Evolutionary conservation across 441 rosid species (phyloP), one percentile per base, ranked within the genome.

Genomic region (Erodium moschatum): DNA sequence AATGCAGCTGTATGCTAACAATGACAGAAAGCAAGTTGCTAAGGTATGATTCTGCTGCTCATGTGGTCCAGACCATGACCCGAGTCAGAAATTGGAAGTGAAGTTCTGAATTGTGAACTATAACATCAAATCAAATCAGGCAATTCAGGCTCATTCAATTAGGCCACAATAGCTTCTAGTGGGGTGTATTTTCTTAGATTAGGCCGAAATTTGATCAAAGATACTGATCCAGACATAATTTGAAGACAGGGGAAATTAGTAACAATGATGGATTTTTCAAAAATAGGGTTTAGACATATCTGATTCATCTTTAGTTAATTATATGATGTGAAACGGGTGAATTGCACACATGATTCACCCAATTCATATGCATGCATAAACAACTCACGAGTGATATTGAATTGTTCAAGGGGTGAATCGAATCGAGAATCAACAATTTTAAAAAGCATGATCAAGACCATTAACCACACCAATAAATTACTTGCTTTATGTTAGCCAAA

Each of bases 1-100:
- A 52, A 15, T 52, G 60, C 60, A 52, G n/a, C 60, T n/a, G 8
- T 52, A 52, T n/a, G 60, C 60, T 52, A 52, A 7, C 20, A 52
- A 16, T 5, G 19, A n/a, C 19, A 52, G 60, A 52, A 52, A 52
- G 19, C 60, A 52, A 52, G 19, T 52, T 16, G 19, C 8, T 16
- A 52, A n/a, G 60, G 60, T 6, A 16, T 52, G 20, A 16, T 52
- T 16, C 60, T 20, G 4, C 19, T 52, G 60, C 19, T 52, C 60
- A 52, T 52, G 60, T 15, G 20, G 50, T 10, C 50, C 13, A 44
- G 50, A 44, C 50, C 13, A 44, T 12, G 50, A 44, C 11, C 11
- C 6, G 50, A 44, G n/a, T 44, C 50, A 12, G 4, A 11, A 44
- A 44, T 44, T 2, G 13, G n/a, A 44, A 44, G 50, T 6, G 7